Evolutionary conservation across 73 alveolate species (phyloP).

Genomic region (Tetrahymena thermophila): DNA sequence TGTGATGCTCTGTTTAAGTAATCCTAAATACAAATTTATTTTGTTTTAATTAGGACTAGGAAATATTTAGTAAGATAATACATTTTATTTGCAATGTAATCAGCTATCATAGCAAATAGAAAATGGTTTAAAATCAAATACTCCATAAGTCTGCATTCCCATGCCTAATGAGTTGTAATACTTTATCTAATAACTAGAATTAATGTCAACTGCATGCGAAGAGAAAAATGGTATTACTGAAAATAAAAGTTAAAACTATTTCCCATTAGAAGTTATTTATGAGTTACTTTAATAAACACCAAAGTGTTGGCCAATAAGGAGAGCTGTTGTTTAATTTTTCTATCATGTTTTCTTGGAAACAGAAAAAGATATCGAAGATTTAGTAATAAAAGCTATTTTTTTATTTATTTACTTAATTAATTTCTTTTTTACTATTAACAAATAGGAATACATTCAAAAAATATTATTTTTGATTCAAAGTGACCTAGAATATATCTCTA

Average conservation of each 20-base stretch:
- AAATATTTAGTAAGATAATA: background rate
- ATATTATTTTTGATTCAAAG: background rate
- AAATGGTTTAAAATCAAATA: background rate
- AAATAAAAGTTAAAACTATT: background rate
- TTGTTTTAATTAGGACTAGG: background rate
- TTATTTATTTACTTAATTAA: background rate
- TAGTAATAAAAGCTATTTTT: too few relatives aligned
- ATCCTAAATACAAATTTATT: background rate
- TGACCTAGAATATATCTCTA: background rate
- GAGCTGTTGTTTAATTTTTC: background rate
- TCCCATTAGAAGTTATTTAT: background rate
- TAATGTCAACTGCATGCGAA: background rate
- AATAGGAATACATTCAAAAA: background rate
- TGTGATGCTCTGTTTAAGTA: background rate
- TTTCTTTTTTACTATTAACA: background rate
- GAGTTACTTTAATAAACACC: background rate
- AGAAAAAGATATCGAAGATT: background rate
- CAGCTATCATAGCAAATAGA: background rate
- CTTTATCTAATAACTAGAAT: background rate
- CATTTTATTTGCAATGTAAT: background rate
- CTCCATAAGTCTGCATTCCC: background rate
- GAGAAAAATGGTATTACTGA: background rate
- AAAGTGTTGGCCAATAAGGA: background rate
- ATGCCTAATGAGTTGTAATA: background rate
- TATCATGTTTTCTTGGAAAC: background rate